Evolutionary conservation across 2,329 filamentous ascomycete genomes (phyloP).

Genomic region (Zymoseptoria pseudotritici): DNA sequence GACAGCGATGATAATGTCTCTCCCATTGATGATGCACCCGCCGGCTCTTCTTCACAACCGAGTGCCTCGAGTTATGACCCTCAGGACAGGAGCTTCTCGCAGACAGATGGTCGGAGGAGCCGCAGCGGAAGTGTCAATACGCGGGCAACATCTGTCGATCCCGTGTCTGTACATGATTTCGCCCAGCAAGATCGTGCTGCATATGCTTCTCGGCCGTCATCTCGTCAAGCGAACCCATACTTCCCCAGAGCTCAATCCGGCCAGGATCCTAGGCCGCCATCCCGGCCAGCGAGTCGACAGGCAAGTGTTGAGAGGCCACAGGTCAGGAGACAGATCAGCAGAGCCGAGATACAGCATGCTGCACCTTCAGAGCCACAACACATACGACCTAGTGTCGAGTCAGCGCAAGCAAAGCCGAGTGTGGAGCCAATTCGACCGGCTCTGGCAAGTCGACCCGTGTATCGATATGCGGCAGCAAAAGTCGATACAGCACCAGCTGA

Average conservation of each 20-base stretch:
- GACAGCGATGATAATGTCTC: constrained; percentile 44
- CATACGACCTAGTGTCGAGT: constrained; percentile 22
- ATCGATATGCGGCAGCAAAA: constrained; percentile 42
- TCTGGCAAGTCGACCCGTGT: constrained; percentile 34
- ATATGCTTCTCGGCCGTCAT: constrained; percentile 20
- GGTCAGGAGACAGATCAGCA: constrained; percentile 19
- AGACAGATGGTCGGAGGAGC: constrained; percentile 19
- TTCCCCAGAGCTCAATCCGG: constrained; percentile 22
- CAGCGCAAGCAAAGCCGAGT: constrained; percentile 14
- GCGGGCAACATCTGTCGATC: constrained; percentile 27
- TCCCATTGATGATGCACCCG: constrained; percentile 28
- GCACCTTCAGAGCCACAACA: constrained; percentile 7
- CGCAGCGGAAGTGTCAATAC: constrained; percentile 26
- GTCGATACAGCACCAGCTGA: constrained; percentile 54
- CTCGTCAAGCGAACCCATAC: constrained; percentile 20
- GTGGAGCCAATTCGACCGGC: constrained; percentile 29
- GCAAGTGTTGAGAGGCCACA: constrained; percentile 25
- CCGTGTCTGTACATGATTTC: constrained; percentile 31
- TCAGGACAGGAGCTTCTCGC: constrained; percentile 20
- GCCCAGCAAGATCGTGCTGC: constrained; percentile 19
- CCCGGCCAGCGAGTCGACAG: constrained; percentile 24
- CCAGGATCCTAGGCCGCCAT: constrained; percentile 23
- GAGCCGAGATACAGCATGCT: constrained; percentile 8
- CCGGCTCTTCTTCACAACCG: constrained; percentile 23
- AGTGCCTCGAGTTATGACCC: constrained; percentile 22